phyloP scores from a whole-genome alignment of 345 rosid species.

The Firmiana major region DNA sequence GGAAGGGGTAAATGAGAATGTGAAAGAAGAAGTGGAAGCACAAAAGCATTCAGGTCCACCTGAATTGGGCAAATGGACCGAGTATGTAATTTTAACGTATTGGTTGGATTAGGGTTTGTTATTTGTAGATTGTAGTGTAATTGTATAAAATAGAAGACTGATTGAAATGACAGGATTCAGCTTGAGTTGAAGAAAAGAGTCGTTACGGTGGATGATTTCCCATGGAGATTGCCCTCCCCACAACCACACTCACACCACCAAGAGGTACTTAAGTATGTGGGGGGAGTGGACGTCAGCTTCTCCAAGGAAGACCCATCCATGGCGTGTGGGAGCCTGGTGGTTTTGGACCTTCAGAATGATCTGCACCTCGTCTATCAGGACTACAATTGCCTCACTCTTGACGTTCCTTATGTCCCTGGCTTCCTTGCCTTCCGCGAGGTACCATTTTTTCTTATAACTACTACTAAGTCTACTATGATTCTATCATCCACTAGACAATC shows the following conservation, averaged over 20 bases:
- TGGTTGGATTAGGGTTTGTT: neutral
- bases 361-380: slow-evolving; percentile 52
- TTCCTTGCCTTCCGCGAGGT: slow-evolving; percentile 97
- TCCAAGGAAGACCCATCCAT: slow-evolving; percentile 58
- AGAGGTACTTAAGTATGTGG: slow-evolving; percentile 58
- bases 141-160: neutral
- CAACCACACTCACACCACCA: slow-evolving; percentile 3
- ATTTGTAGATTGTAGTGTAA: neutral
- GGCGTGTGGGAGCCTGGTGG: slow-evolving; percentile 76
- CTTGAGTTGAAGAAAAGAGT: slow-evolving; percentile 53
- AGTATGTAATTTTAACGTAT: slow-evolving; percentile 1
- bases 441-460: neutral
- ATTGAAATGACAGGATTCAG: slow-evolving; percentile 34
- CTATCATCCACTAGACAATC: too few relatives aligned
- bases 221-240: slow-evolving; percentile 42
- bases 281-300: slow-evolving; percentile 90
- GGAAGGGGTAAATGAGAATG: neutral
- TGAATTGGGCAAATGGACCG: neutral
- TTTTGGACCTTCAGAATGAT: slow-evolving; percentile 47
- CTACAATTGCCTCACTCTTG: slow-evolving; percentile 37
- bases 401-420: slow-evolving; percentile 73
- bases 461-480: neutral
- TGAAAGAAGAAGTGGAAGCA: neutral
- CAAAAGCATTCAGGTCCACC: neutral
- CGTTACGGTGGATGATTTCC: slow-evolving; percentile 58